Evolutionary conservation across 176 grass and related monocot genomes (phyloP).

Genomic region (Thinopyrum elongatum): DNA sequence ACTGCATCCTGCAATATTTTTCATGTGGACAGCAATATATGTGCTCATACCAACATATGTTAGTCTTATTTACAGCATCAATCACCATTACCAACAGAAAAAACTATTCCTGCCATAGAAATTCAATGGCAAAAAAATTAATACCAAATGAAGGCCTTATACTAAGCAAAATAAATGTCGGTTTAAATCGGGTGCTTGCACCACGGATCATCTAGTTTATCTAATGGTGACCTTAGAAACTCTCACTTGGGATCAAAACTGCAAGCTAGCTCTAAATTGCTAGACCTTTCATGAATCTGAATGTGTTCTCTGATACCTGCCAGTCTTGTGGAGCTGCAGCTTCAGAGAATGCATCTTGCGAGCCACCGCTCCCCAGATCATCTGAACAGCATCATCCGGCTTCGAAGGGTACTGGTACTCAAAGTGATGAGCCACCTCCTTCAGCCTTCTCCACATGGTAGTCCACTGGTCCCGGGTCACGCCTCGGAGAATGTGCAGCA

Average conservation of each 20-base stretch:
- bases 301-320: constrained; percentile 34
- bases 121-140: neutral
- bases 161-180: neutral
- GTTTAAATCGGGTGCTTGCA: too few species aligned
- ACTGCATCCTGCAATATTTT: neutral
- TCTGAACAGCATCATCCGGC: constrained; percentile 64
- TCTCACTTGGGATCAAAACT: neutral
- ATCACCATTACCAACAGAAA: neutral
- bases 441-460: constrained; percentile 54
- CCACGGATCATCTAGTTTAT: neutral
- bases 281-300: constrained; percentile 28
- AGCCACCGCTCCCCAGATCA: constrained; percentile 74
- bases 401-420: constrained; percentile 68
- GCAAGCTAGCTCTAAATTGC: neutral
- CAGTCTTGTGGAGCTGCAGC: constrained; percentile 56
- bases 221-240: neutral
- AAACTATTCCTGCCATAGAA: neutral
- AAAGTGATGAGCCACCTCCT: constrained; percentile 68
- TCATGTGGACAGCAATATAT: neutral
- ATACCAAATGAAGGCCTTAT: neutral
- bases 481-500: constrained; percentile 48
- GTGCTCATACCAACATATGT: neutral
- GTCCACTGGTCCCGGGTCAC: constrained; percentile 45
- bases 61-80: neutral
- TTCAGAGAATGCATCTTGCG: constrained; percentile 63